These are phyloP conservation scores for Aethionema arabicum DNA, from an alignment of 345 rosid species.

Conservation along the genomic window DNA sequence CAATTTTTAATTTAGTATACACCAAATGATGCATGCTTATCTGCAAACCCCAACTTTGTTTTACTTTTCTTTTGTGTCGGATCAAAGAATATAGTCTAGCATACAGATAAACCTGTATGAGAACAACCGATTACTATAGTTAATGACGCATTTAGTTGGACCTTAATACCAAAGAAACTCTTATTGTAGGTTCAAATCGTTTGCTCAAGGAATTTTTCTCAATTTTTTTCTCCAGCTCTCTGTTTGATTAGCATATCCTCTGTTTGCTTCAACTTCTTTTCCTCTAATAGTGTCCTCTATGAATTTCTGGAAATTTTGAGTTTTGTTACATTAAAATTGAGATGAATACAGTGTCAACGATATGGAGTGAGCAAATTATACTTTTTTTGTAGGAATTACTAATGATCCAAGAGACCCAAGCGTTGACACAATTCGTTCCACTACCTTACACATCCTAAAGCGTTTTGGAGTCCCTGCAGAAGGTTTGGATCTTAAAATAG, in stretches of 20 bases:
- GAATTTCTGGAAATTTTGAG: background rate
- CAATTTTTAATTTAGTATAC: background rate
- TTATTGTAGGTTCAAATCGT: too few relatives aligned
- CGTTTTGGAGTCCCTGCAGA: slow-evolving; percentile 67
- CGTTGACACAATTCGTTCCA: slow-evolving; percentile 72
- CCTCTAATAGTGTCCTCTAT: too few relatives aligned
- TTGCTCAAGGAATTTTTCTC: too few relatives aligned
- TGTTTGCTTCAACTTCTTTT: too few relatives aligned
- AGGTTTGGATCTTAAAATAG: slow-evolving; percentile 74
- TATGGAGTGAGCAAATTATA: slow-evolving; percentile 2
- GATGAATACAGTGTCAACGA: too few relatives aligned
- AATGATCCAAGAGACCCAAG: slow-evolving; percentile 77
- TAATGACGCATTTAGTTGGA: background rate
- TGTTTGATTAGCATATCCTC: too few relatives aligned
- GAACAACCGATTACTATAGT: background rate
- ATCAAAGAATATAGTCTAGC: background rate
- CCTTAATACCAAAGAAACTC: background rate
- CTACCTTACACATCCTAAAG: slow-evolving; percentile 53
- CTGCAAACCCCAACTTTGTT: background rate
- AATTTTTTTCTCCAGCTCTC: background rate
- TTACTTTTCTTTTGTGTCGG: background rate
- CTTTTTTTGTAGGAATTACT: slow-evolving; percentile 63
- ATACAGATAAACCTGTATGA: background rate
- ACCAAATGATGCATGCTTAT: background rate
- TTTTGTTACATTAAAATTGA: too few relatives aligned